Percentiles rank a stretch among this genome's conserved stretches.
Evolutionary conservation across 2,329 filamentous ascomycete genomes (phyloP).

Genomic region (Elsinoe perseae): DNA sequence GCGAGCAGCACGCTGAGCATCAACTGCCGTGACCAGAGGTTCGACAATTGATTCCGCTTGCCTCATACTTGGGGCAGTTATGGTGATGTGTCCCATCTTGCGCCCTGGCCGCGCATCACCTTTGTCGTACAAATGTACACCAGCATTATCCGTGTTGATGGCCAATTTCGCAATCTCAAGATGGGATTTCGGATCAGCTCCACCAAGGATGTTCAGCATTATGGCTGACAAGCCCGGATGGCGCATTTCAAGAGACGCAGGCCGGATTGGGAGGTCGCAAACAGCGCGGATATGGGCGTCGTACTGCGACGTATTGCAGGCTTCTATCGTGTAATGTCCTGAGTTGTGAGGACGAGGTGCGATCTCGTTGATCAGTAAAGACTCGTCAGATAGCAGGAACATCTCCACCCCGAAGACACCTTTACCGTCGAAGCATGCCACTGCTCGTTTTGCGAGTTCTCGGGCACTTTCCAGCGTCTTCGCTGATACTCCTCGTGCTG

Average conservation of each 20-base stretch:
- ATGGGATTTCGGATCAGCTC: constrained; percentile 58
- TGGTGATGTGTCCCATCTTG: constrained; percentile 91
- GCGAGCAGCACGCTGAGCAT: constrained; percentile 46
- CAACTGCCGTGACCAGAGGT: constrained; percentile 59
- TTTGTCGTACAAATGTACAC: constrained; percentile 88
- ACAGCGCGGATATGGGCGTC: constrained; percentile 84
- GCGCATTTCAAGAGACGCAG: constrained; percentile 47
- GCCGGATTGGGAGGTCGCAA: constrained; percentile 54
- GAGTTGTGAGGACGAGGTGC: constrained; percentile 82
- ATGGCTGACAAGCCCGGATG: constrained; percentile 58
- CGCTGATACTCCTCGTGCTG: constrained; percentile 62
- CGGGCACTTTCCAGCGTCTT: constrained; percentile 59
- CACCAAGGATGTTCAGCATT: constrained; percentile 76
- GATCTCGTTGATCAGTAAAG: constrained; percentile 76
- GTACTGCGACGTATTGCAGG: constrained; percentile 82
- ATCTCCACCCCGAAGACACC: constrained; percentile 96
- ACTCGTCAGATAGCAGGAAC: constrained; percentile 69
- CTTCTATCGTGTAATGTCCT: constrained; percentile 92
- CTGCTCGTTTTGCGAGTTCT: constrained; percentile 68
- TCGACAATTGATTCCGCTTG: constrained; percentile 61
- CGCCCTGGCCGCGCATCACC: constrained; percentile 71
- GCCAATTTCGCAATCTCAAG: constrained; percentile 50
- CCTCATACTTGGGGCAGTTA: constrained; percentile 61
- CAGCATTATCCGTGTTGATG: constrained; percentile 50
- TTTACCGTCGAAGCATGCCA: constrained; percentile 73